A percentile compares a stretch with the other conserved stretches of the same genome.
Conservation (phyloP, 768 basidiomycete genomes). For the Multifurca ochricompacta region DNA sequence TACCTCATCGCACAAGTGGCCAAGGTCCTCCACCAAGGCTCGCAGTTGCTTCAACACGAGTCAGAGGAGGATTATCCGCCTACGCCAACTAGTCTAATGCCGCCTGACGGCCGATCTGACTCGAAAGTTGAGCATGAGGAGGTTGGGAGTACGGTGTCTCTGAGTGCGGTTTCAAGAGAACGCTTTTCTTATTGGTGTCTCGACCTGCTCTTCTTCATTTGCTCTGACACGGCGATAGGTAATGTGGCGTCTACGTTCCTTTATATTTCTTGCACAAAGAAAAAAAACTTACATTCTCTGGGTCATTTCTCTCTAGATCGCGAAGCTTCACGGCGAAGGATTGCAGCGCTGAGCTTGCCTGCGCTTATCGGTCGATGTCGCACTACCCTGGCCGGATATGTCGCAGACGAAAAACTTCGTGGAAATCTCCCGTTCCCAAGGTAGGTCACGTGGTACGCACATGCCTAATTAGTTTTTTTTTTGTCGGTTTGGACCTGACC, state of each 20-base stretch:
- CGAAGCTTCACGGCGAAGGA: slow-evolving; percentile 49
- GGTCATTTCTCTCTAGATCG: slow-evolving; percentile 53
- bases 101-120: slow-evolving; percentile 11
- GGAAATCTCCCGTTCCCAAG: slow-evolving; percentile 85
- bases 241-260: slow-evolving; percentile 34
- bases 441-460: slow-evolving; percentile 31
- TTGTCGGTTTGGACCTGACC: neutral
- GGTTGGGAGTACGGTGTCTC: slow-evolving; percentile 43
- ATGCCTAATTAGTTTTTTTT: no score
- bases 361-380: slow-evolving; percentile 73
- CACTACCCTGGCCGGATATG: slow-evolving; percentile 56
- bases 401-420: slow-evolving; percentile 81
- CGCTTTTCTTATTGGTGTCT: slow-evolving; percentile 92
- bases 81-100: slow-evolving; percentile 17
- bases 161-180: slow-evolving; percentile 58
- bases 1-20: slow-evolving; percentile 58
- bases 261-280: neutral
- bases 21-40: slow-evolving; percentile 65
- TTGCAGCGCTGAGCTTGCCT: slow-evolving; percentile 68
- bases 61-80: slow-evolving; percentile 8
- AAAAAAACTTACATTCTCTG: neutral
- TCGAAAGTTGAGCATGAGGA: neutral
- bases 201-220: slow-evolving; percentile 76
- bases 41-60: slow-evolving; percentile 36
- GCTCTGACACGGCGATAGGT: slow-evolving; percentile 61